Evolutionary conservation across 257 asterid species (phyloP).

Genomic region (Capsicum rhomboideum): DNA sequence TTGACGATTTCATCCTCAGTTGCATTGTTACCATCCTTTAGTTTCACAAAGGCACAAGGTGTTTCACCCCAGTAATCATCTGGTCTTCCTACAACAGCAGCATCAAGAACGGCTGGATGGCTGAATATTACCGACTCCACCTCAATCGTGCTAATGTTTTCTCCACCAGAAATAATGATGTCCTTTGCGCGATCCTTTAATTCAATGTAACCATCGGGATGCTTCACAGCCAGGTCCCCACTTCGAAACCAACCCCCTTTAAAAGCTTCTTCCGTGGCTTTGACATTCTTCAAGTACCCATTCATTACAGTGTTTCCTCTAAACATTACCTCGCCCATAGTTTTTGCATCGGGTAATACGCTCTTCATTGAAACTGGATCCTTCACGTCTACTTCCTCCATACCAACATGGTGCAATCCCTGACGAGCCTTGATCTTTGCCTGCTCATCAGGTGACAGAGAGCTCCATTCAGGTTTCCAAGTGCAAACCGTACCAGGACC

Average conservation of each 20-base stretch:
- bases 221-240: not conserved
- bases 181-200: constrained; percentile 9
- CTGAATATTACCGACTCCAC: not conserved
- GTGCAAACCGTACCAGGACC: not conserved
- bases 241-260: constrained; percentile 2
- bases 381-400: constrained; percentile 3
- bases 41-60: not conserved
- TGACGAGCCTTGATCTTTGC: constrained; percentile 6
- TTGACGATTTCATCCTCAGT: not conserved
- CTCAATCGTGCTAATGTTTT: not conserved
- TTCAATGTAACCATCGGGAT: constrained; percentile 4
- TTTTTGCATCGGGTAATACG: not conserved
- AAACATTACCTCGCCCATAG: constrained; percentile 4
- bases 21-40: not conserved
- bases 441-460: not conserved
- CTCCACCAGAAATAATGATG: not conserved
- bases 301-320: constrained; percentile 1
- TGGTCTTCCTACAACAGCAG: not conserved
- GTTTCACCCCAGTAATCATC: not conserved
- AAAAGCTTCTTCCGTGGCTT: not conserved
- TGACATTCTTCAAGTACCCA: not conserved
- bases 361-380: not conserved
- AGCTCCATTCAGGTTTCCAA: constrained; percentile 6
- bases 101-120: not conserved
- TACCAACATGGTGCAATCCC: not conserved